A percentile compares a stretch with the other conserved stretches of the same genome.
phyloP scores from a whole-genome alignment of 192 early-diverging fungal species.

The Coemansia sp. region DNA sequence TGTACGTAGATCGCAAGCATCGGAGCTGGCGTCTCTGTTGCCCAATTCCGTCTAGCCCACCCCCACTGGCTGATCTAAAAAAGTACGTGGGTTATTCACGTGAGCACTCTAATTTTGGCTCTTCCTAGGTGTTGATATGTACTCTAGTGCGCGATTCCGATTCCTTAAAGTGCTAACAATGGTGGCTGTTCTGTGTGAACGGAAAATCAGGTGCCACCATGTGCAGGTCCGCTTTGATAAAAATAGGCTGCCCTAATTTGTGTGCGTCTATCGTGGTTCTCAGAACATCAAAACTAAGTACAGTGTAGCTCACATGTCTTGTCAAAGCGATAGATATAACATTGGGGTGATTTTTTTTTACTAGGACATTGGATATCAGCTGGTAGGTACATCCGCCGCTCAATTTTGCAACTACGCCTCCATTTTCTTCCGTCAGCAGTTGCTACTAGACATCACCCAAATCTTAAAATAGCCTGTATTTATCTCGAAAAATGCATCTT shows the following conservation, averaged over 20 bases:
- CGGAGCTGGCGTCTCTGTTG: not conserved
- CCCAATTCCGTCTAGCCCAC: not conserved
- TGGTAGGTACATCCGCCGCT: not conserved
- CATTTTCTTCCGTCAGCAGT: not conserved
- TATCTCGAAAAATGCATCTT: not conserved
- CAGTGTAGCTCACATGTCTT: conserved; percentile 4
- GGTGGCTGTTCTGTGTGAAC: not conserved
- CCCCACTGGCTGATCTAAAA: not conserved
- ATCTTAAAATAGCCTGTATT: not conserved
- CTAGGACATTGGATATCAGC: not conserved
- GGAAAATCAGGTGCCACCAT: conserved; percentile 9
- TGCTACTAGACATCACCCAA: not conserved
- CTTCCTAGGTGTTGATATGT: not conserved
- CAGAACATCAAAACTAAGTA: conserved; percentile 9
- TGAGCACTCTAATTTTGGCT: not conserved
- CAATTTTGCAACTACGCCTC: not conserved
- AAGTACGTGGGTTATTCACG: conserved; percentile 4
- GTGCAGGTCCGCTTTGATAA: conserved; percentile 2
- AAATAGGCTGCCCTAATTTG: conserved; percentile 1
- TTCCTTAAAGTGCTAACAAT: not conserved
- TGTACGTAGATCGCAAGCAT: not conserved
- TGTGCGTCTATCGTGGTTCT: not conserved
- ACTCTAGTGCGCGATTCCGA: not conserved
- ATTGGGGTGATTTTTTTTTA: conserved; percentile 1
- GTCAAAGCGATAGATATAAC: conserved; percentile 5